Conservation (phyloP, 805 yeast species). For the Scheffersomyces coipomensis region DNA sequence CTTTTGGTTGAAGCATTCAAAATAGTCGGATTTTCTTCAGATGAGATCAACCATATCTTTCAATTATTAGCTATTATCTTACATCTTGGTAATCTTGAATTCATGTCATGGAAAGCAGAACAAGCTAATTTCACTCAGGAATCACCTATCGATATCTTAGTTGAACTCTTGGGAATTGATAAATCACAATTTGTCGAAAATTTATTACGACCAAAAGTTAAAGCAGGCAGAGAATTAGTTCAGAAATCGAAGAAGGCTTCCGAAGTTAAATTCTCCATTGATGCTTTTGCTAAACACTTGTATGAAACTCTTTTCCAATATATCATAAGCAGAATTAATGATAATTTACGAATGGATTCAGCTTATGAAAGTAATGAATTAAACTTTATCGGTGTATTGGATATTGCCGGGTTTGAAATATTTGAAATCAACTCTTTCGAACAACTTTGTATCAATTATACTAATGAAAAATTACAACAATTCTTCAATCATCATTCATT, state of each 20-base stretch:
- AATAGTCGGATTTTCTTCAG: slow-evolving; percentile 64
- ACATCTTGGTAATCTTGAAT: slow-evolving; percentile 82
- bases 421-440: slow-evolving; percentile 58
- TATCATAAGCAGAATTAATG: slow-evolving; percentile 74
- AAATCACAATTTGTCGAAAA: slow-evolving; percentile 51
- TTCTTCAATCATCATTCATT: slow-evolving; percentile 63
- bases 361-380: slow-evolving; percentile 17
- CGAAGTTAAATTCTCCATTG: slow-evolving; percentile 79
- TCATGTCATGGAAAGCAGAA: slow-evolving; percentile 63
- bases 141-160: slow-evolving; percentile 48
- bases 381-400: slow-evolving; percentile 55
- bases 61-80: slow-evolving; percentile 71
- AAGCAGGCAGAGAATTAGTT: slow-evolving; percentile 87
- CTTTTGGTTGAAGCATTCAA: slow-evolving; percentile 64
- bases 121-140: slow-evolving; percentile 69
- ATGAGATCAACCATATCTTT: slow-evolving; percentile 59
- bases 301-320: slow-evolving; percentile 82
- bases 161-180: slow-evolving; percentile 65
- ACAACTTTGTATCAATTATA: slow-evolving; percentile 59
- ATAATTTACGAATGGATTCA: slow-evolving; percentile 45
- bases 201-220: slow-evolving; percentile 76
- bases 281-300: slow-evolving; percentile 82
- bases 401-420: slow-evolving; percentile 63
- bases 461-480: slow-evolving; percentile 60
- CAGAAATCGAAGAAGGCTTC: slow-evolving; percentile 73